A percentile compares a stretch with the other conserved stretches of the same genome.
Evolutionary conservation across 306 rosid species (phyloP).

Genomic region (Myrica gale): DNA sequence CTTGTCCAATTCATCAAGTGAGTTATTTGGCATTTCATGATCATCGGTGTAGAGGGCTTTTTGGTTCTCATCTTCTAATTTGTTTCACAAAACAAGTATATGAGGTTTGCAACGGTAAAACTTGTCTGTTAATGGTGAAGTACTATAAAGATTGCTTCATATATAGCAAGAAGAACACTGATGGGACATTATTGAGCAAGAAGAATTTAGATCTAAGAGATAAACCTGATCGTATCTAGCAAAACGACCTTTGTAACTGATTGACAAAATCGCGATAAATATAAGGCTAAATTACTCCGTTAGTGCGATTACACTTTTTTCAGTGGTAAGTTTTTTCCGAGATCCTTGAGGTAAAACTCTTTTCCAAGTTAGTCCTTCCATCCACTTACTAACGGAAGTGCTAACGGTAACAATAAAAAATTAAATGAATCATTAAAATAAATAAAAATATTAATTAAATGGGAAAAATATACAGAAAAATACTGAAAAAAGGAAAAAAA

Average conservation of each 20-base stretch:
- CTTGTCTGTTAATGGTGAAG: not conserved
- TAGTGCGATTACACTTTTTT: no score
- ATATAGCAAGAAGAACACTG: not conserved
- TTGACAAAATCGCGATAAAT: not conserved
- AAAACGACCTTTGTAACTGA: not conserved
- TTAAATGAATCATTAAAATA: no score
- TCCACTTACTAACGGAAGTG: no score
- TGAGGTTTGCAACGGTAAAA: not conserved
- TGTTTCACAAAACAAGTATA: not conserved
- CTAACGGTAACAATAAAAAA: no score
- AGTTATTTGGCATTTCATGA: not conserved
- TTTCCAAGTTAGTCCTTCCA: no score
- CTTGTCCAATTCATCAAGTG: slow-evolving; percentile 11
- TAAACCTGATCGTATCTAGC: not conserved
- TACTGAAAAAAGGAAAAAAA: no score
- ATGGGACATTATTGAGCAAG: not conserved
- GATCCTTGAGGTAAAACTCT: no score
- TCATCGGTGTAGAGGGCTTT: not conserved
- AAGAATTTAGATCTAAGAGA: not conserved
- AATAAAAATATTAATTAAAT: no score
- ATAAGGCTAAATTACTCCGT: no score
- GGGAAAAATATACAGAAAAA: no score
- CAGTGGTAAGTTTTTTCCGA: no score
- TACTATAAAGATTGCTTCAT: not conserved
- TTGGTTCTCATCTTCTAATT: not conserved